Conservation (phyloP, 306 rosid species). For the Abrus pulchellus region DNA sequence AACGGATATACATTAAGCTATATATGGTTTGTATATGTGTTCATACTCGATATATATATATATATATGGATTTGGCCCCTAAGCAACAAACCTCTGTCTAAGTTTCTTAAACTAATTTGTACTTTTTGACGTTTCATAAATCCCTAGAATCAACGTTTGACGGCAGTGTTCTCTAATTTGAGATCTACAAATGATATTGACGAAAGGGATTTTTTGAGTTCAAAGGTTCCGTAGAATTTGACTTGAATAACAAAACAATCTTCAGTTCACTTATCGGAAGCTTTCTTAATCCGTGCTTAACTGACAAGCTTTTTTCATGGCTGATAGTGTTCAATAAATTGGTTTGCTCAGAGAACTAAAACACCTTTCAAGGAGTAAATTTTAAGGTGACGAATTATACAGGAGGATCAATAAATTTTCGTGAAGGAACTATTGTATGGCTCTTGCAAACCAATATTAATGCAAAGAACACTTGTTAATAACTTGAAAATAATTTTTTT, state of each 20-base stretch:
- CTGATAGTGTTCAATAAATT: background rate
- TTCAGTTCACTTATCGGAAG: background rate
- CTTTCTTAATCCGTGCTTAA: conserved; percentile 18
- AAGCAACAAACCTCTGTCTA: background rate
- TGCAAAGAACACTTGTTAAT: no score
- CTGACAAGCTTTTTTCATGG: background rate
- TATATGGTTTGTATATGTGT: background rate
- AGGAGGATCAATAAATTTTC: no score
- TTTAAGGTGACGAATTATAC: no score
- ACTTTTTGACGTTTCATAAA: background rate
- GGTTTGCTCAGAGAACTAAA: background rate
- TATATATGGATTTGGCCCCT: background rate
- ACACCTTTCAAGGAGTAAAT: background rate
- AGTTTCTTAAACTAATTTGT: background rate
- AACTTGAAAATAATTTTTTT: no score
- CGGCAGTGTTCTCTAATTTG: background rate
- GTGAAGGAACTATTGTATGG: no score
- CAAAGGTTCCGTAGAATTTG: conserved; percentile 3
- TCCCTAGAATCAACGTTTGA: background rate
- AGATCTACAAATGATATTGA: background rate
- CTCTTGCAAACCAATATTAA: no score
- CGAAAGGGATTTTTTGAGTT: conserved; percentile 10
- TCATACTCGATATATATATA: background rate
- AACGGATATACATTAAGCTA: background rate
- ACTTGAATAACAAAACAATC: background rate